Evolutionary conservation across 495 filamentous ascomycete species (phyloP).

Genomic region (Penicillium lividum): DNA sequence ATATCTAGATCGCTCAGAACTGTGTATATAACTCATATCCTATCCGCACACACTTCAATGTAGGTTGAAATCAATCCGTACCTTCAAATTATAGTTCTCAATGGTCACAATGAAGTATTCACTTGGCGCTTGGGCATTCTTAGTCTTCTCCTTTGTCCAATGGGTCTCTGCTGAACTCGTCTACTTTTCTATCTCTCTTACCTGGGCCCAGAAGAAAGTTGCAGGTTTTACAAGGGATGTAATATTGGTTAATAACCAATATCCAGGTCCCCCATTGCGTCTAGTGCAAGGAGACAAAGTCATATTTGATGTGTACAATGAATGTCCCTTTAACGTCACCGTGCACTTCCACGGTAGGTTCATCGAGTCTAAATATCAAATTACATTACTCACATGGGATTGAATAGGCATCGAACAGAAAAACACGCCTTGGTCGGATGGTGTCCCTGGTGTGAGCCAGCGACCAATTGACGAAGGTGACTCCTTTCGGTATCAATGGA

Average conservation of each 20-base stretch:
- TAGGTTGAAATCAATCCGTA: slow-evolving; percentile 7
- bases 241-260: slow-evolving; percentile 61
- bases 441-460: slow-evolving; percentile 54
- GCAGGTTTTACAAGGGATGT: slow-evolving; percentile 44
- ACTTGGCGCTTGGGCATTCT: slow-evolving; percentile 6
- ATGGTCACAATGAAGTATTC: slow-evolving; percentile 12
- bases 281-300: slow-evolving; percentile 64
- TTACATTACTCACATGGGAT: not conserved
- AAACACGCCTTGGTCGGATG: slow-evolving; percentile 53
- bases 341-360: slow-evolving; percentile 54
- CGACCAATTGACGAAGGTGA: slow-evolving; percentile 43
- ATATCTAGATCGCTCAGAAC: not conserved
- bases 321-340: slow-evolving; percentile 52
- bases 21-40: slow-evolving; percentile 12
- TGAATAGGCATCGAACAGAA: slow-evolving; percentile 37
- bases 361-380: not conserved
- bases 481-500: slow-evolving; percentile 53
- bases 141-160: slow-evolving; percentile 17
- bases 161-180: slow-evolving; percentile 25
- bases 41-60: slow-evolving; percentile 7
- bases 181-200: slow-evolving; percentile 34
- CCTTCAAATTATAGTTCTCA: not conserved
- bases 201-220: slow-evolving; percentile 31
- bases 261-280: slow-evolving; percentile 58
- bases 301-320: slow-evolving; percentile 59